Base-by-base conservation (phyloP, 2,329 filamentous ascomycete genomes). In the Achaetomium macrosporum region DNA sequence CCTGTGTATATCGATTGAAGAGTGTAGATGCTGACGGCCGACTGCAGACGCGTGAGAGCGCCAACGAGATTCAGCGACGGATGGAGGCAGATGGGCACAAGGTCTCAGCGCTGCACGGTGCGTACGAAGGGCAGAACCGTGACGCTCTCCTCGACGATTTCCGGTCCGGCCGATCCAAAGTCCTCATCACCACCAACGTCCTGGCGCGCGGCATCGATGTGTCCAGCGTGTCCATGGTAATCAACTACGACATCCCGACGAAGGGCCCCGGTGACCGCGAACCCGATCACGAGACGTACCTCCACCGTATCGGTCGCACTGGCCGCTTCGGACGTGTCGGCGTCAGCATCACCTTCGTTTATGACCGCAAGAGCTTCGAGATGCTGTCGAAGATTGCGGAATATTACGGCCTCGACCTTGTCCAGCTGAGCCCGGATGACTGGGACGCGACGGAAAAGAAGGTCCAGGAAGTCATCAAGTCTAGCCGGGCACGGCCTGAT, bases 141-240 rank as follows among this genome's bases (percentile, higher is more conserved):
- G 93, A 99, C 64, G 73, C 78, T 1, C 81, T 97, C 56, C 85
- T 99, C 56, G 83, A 92, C 65, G 81, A 87, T 53, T 99, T 99
- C 81, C 85, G 93, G 54, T 81, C 74, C 42, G 92, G 92, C 37
- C 80, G 85, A 54, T 90, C 90, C 65, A 99, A 99, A 75, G 93
- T 99, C 9, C 84, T 99, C 57, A 96, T 99, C 66, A 95, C 93
- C 1, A 99, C 93, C 62, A 99, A 99, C 66, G 91, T 99, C 36
- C 81, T 99, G 54, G 88, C 93, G 9, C 90, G 93, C 66, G 93
- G 93, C 67, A 97, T 99, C 64, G 93, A 99, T 66, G 81, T 84
- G 75, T 97, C 67, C 71, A 95, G 73, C 29, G 93, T 99, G 13
- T 96, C 90, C 10, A 93, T 99, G 85, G 93, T 99, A 50, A 90